Evolutionary conservation across 2,329 filamentous ascomycete genomes (phyloP), one percentile per base, ranked within the genome.

Genomic region (Colletotrichum musicola): DNA sequence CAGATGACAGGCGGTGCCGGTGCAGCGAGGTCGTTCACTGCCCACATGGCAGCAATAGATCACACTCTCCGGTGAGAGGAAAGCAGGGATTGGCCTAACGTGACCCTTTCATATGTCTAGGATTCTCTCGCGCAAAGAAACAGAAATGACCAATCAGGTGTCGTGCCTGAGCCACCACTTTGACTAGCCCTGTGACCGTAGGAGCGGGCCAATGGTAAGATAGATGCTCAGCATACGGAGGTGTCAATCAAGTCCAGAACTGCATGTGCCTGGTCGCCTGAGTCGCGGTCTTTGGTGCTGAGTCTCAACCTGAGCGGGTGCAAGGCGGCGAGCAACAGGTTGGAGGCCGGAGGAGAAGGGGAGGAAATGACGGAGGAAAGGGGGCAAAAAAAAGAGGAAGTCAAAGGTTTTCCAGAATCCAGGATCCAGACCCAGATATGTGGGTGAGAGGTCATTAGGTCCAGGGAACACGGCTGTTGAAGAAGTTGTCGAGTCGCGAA

Each of bases 381-480:
- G 4, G 10, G 46, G 30, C 9, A 35, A 35, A 35, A 35, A 35
- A 10, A 13, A 27, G 7, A 53, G 35, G 9, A 47, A 47, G 20
- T 18, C 13, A 62, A 51, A 62, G 18, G 58, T 44, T 35, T 49
- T 49, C 16, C 10, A 25, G 22, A 25, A 25, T 25, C 22, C 22
- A 25, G 22, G 4, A 25, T 49, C 16, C 10, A 18, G 63, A 55
- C 50, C 63, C 63, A 27, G 49, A 20, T 27, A 16, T 57, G n/a
- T 47, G 60, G 64, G 47, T 40, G 14, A 64, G 60, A 42, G 18
- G 60, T 40, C 6, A 38, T 9, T 14, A n/a, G 54, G 38, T 35
- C 22, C 60, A 64, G 47, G 60, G 64, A 68, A 68, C 42, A 64
- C 49, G 60, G 47, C 46, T 58, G 53, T 18, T 58, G 51, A 25